Base-by-base conservation (phyloP, 2,329 filamentous ascomycete genomes). In the Capronia americana region DNA sequence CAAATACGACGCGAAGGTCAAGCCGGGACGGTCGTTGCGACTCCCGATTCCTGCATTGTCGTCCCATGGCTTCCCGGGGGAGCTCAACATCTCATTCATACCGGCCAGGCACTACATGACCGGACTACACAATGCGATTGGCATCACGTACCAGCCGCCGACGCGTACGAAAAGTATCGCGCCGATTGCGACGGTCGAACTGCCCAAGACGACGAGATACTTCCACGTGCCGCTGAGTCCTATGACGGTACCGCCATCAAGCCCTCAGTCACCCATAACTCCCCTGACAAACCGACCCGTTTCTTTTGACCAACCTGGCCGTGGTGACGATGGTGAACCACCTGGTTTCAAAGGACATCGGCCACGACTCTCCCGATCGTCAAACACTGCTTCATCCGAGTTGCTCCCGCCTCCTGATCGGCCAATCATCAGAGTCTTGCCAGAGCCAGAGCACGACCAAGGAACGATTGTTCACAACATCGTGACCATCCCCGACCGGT, bases 21-120 rank as follows among this genome's bases (percentile, higher is more conserved):
- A 73, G 2, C 72, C 75, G 38, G 79, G 79, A 6, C 73, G 85
- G 51, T 63, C 69, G 7, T 74, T 81, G 69, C 76, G 81, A 50
- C 78, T 91, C 8, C 78, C 82, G 0, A 79, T 92, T 3, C 85
- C 86, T 2, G 76, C 87, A 0, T 75, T 84, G 26, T 78, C 82
- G 2, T 77, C 82, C 0, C 81, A 82, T 26, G 87, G 86, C 4
- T 77, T 81, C 14, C 79, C 83, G 8, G 90, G 90, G 20, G 88
- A 92, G 77, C 83, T 92, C n/a, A 91, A 89, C 0, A 81, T 92
- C n/a, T 82, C 88, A 1, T 88, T 87, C 75, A 84, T 92, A 32
- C 80, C 85, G 0, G 86, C 88, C 61, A 87, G 85, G 73, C 77
- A 81, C 56, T 88, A 91, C 72, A 72, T 88, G 3, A 86, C 85